Percentiles rank a stretch among this genome's conserved stretches.
Conservation (phyloP, 2,329 filamentous ascomycete species). For the Pleomassaria siparia region DNA sequence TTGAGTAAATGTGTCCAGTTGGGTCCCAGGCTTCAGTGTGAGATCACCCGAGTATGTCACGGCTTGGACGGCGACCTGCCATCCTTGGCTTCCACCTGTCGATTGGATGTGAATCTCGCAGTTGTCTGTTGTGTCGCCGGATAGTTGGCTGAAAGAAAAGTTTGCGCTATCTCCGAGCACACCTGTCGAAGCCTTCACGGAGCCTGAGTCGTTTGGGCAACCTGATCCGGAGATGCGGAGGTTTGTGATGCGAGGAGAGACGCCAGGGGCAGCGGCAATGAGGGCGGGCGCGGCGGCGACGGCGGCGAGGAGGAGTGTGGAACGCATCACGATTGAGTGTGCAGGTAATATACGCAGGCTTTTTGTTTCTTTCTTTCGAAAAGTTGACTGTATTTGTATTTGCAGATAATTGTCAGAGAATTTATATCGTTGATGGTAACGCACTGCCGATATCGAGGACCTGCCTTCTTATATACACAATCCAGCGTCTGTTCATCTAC, state of each 20-base stretch:
- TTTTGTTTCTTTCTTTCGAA: not conserved
- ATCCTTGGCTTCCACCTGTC: slow-evolving; percentile 23
- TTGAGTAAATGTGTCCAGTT: slow-evolving; percentile 27
- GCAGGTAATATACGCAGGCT: not conserved
- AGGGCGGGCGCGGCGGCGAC: slow-evolving; percentile 13
- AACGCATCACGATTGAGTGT: slow-evolving; percentile 16
- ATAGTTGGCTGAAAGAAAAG: slow-evolving; percentile 28
- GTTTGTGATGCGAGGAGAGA: slow-evolving; percentile 25
- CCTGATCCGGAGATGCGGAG: slow-evolving; percentile 29
- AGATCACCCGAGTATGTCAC: slow-evolving; percentile 28
- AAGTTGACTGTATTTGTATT: not conserved
- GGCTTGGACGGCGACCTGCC: slow-evolving; percentile 32
- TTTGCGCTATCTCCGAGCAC: slow-evolving; percentile 24
- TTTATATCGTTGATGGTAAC: not conserved
- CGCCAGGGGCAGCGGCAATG: slow-evolving; percentile 21
- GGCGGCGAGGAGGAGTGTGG: slow-evolving; percentile 17
- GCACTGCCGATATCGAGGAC: not conserved
- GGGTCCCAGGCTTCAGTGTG: slow-evolving; percentile 22
- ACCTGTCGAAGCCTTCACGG: slow-evolving; percentile 17
- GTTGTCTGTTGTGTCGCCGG: slow-evolving; percentile 27
- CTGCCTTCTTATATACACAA: slow-evolving; percentile 2
- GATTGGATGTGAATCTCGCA: slow-evolving; percentile 35
- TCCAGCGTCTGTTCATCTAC: not conserved
- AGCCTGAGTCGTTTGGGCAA: slow-evolving; percentile 29
- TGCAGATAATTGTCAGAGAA: not conserved